phyloP scores from a whole-genome alignment of 352 stramenopile genomes.

The Phytophthora gonapodyides region DNA sequence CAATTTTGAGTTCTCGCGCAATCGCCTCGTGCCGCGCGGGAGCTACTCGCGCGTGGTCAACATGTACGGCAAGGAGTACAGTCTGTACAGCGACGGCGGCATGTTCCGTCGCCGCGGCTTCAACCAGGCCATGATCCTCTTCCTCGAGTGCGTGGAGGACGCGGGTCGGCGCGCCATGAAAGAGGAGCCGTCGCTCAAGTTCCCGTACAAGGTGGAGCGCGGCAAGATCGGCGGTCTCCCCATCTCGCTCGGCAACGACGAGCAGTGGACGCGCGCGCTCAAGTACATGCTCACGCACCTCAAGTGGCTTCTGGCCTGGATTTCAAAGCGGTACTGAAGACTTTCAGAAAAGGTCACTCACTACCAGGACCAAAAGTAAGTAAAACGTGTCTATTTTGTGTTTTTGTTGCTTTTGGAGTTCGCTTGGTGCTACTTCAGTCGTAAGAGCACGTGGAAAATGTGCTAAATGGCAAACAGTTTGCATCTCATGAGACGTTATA shows the following conservation, averaged over 20 bases:
- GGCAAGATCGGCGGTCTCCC: constrained; percentile 90
- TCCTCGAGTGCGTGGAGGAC: constrained; percentile 91
- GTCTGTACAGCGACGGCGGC: constrained; percentile 74
- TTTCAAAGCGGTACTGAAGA: constrained; percentile 88
- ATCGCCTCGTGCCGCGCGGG: constrained; percentile 79
- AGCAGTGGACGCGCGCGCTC: constrained; percentile 92
- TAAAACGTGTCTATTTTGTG: constrained; percentile 33
- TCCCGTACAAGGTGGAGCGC: constrained; percentile 91
- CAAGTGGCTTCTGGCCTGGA: constrained; percentile 94
- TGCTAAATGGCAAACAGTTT: no score
- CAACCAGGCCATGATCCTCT: constrained; percentile 91
- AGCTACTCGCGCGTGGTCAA: constrained; percentile 88
- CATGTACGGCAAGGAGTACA: constrained; percentile 87
- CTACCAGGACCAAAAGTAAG: constrained; percentile 19
- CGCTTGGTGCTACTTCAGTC: constrained; percentile 14
- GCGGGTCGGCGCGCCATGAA: constrained; percentile 84
- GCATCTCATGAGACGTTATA: constrained; percentile 34
- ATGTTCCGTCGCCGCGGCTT: constrained; percentile 92
- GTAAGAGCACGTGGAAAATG: constrained; percentile 11
- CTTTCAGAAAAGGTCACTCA: constrained; percentile 24
- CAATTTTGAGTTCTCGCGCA: constrained; percentile 86
- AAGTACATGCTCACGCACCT: constrained; percentile 93
- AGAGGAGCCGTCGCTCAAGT: constrained; percentile 87
- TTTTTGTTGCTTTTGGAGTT: constrained; percentile 16
- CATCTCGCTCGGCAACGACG: constrained; percentile 88